These are phyloP conservation scores for Neofusicoccum sp. DNA, from an alignment of 2,329 filamentous ascomycete species.

Conservation along the genomic window DNA sequence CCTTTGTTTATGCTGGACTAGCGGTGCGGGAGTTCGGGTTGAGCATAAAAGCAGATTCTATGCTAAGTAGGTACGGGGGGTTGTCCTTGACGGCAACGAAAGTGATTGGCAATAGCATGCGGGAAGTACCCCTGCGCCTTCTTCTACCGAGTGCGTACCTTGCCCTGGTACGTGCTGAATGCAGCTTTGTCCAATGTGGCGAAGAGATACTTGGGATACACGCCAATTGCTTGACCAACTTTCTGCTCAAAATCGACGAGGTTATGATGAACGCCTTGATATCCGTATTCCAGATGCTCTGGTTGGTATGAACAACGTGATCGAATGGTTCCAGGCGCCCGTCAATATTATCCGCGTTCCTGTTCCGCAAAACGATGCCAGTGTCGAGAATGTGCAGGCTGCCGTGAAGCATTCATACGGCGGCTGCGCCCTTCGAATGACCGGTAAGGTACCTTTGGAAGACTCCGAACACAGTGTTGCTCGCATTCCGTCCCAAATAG, in stretches of 20 bases:
- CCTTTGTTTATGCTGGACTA: too few species aligned
- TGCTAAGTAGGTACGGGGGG: too few species aligned
- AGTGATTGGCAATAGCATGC: too few species aligned
- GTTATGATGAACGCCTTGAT: conserved; percentile 39
- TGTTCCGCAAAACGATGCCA: conserved; percentile 37
- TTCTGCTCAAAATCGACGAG: conserved; percentile 50
- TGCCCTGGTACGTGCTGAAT: background rate
- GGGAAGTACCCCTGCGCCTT: too few species aligned
- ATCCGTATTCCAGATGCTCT: conserved; percentile 22
- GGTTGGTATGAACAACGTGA: conserved; percentile 35
- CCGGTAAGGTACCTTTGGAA: conserved; percentile 41
- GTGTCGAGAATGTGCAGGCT: conserved; percentile 36
- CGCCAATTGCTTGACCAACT: conserved; percentile 38
- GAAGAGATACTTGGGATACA: conserved; percentile 34
- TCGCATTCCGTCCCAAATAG: conserved; percentile 34
- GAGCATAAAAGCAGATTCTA: too few species aligned
- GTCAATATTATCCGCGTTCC: conserved; percentile 40
- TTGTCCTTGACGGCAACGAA: too few species aligned
- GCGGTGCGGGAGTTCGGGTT: too few species aligned
- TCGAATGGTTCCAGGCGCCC: conserved; percentile 20
- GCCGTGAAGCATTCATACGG: conserved; percentile 41
- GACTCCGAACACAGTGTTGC: conserved; percentile 34
- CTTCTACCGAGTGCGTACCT: too few species aligned
- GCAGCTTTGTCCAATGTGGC: conserved; percentile 8
- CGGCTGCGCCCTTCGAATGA: conserved; percentile 40